Conservation (phyloP, 352 stramenopile species). For the Globisporangium splendens region DNA sequence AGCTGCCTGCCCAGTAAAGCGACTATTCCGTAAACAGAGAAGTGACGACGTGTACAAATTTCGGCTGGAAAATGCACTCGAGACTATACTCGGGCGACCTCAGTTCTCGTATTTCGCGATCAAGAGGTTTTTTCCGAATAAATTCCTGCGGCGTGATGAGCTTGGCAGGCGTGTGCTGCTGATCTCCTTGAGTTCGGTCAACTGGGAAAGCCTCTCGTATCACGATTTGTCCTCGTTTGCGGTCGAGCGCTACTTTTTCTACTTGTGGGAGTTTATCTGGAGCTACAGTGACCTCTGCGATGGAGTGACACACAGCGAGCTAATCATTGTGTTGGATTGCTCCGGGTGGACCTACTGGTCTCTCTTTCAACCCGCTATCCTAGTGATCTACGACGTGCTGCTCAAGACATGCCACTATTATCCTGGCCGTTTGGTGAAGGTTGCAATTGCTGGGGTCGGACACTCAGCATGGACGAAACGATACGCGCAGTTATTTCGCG, state of each 20-base stretch:
- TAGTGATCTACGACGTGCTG: conserved; percentile 22
- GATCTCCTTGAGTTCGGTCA: conserved; percentile 17
- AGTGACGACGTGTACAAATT: conserved; percentile 23
- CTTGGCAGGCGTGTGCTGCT: conserved; percentile 22
- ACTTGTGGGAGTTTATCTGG: conserved; percentile 49
- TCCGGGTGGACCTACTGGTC: conserved; percentile 21
- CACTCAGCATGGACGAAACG: conserved; percentile 8
- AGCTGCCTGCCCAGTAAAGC: background rate
- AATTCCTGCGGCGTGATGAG: conserved; percentile 22
- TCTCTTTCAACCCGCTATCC: conserved; percentile 22
- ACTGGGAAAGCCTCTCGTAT: conserved; percentile 14
- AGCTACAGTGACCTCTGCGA: conserved; percentile 33
- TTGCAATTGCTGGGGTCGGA: conserved; percentile 14
- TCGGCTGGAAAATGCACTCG: conserved; percentile 33
- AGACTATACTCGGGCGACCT: conserved; percentile 32
- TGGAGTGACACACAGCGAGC: conserved; percentile 23
- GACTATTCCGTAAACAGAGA: background rate
- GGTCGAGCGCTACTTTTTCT: conserved; percentile 32
- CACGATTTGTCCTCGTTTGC: conserved; percentile 30
- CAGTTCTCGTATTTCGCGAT: conserved; percentile 33
- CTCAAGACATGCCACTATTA: conserved; percentile 24
- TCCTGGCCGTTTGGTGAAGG: conserved; percentile 17
- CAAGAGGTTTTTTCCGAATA: conserved; percentile 28
- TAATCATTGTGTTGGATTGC: conserved; percentile 31
- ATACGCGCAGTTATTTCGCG: conserved; percentile 14